Evolutionary conservation across 495 filamentous ascomycete species (phyloP).

Genomic region (Cryomyces minteri): DNA sequence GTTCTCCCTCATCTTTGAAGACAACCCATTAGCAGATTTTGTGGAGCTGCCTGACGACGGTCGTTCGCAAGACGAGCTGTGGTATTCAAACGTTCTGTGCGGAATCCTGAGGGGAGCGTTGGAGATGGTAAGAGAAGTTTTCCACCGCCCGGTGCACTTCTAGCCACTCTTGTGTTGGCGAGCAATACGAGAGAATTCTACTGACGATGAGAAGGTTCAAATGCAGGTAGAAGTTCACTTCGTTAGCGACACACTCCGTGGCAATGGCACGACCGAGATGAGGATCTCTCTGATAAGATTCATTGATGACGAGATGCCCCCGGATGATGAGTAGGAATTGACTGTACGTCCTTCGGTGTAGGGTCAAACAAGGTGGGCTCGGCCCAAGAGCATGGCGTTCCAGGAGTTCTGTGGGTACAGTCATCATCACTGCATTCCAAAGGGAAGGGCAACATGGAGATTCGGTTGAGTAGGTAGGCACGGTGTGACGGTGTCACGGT

Average conservation of each 20-base stretch:
- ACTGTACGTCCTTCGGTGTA: background rate
- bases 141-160: background rate
- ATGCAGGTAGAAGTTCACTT: constrained; percentile 98
- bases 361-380: too few species aligned
- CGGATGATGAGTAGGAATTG: constrained; percentile 62
- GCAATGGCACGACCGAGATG: constrained; percentile 96
- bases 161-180: background rate
- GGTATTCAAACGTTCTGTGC: constrained; percentile 96
- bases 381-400: too few species aligned
- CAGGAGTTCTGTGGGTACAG: too few species aligned
- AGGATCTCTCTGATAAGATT: constrained; percentile 80
- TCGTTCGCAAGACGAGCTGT: constrained; percentile 85
- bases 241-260: constrained; percentile 82
- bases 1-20: constrained; percentile 89
- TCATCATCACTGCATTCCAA: too few species aligned
- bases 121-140: constrained; percentile 54
- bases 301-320: constrained; percentile 95
- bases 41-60: constrained; percentile 95
- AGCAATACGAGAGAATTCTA: background rate
- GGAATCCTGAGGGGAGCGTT: constrained; percentile 78
- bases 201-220: constrained; percentile 44
- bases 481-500: too few species aligned
- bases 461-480: too few species aligned
- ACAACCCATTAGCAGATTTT: constrained; percentile 93
- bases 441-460: too few species aligned